Conservation (phyloP, 129 eudicot genomes). For the Artemisia tridentata region DNA sequence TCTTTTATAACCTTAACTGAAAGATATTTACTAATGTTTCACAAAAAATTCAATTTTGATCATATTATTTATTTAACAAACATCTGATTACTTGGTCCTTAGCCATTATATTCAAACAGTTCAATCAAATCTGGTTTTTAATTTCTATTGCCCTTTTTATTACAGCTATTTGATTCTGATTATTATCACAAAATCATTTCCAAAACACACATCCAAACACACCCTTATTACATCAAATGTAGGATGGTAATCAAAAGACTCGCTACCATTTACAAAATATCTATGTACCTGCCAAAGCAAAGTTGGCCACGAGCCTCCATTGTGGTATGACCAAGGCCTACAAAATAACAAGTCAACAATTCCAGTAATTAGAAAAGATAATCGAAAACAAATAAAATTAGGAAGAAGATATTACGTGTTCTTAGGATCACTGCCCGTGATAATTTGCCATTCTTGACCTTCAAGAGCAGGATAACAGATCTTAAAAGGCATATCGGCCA, state of each 20-base stretch:
- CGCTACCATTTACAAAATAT: conserved; percentile 13
- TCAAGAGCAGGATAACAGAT: conserved; percentile 84
- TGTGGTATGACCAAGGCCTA: conserved; percentile 90
- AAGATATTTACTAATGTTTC: neutral
- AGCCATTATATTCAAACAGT: neutral
- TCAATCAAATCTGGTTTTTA: neutral
- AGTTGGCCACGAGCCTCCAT: conserved; percentile 93
- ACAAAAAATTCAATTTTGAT: neutral
- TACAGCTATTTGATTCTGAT: neutral
- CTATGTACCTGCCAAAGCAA: conserved; percentile 79
- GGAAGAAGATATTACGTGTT: conserved; percentile 54
- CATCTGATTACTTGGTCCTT: neutral
- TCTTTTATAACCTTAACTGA: neutral
- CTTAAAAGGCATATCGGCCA: conserved; percentile 80
- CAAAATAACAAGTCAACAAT: conserved; percentile 15
- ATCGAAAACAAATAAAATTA: neutral
- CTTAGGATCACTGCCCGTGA: conserved; percentile 81
- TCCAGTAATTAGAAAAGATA: neutral
- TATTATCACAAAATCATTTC: neutral
- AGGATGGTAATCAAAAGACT: neutral
- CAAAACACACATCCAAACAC: neutral
- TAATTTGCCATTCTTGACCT: conserved; percentile 72
- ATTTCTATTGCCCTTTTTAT: neutral
- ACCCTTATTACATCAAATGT: neutral
- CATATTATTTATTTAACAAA: neutral